Base-by-base conservation (phyloP, 1,139 yeast genomes). In the Pichia terricola region DNA sequence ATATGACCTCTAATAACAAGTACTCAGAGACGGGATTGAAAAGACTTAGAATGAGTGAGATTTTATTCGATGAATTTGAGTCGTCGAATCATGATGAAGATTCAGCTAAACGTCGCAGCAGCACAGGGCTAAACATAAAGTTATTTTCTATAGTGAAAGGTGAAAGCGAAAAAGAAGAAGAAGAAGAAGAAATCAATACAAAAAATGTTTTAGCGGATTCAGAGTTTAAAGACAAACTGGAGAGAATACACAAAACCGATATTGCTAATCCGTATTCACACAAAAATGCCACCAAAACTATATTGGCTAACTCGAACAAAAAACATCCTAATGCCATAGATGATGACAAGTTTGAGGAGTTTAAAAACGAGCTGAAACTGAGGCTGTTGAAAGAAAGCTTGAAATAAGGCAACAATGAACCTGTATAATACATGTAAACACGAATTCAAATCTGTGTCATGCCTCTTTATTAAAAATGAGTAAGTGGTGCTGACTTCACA, bases 51-150 rank as follows among this genome's bases (percentile, higher is more conserved):
- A 42, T 44, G 46, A 43, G 46, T 33, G 43, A 48, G 25, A 31
- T 44, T 25, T 22, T 45, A 26, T 28, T 41, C 26, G 45, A 39
- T 22, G 45, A 41, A 27, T 9, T 32, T 22, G 45, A 42, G 35
- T 8, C 9, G 9, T 26, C 10, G 10, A 11, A 28, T n/a, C 46
- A 45, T 9, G 38, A 46, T 16, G 52, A 49, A 26, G 35, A n/a
- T 11, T 28, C 37, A 46, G 10, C 45, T 42, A 27, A 45, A 43
- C 26, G 33, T 4, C 41, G 61, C 34, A 42, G 60, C 32, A 56
- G 60, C 38, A 55, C 57, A 40, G 62, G 62, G 2, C 41, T 58
- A 25, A 52, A 52, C 32, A 51, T 58, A 40, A 54, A 54, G 37
- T 41, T 58, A 35, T 47, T 58, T 22, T 51, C 54, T 8, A 59